Conservation (phyloP, 1,284 basidiomycete species). For the Xerocomus nothofagi region DNA sequence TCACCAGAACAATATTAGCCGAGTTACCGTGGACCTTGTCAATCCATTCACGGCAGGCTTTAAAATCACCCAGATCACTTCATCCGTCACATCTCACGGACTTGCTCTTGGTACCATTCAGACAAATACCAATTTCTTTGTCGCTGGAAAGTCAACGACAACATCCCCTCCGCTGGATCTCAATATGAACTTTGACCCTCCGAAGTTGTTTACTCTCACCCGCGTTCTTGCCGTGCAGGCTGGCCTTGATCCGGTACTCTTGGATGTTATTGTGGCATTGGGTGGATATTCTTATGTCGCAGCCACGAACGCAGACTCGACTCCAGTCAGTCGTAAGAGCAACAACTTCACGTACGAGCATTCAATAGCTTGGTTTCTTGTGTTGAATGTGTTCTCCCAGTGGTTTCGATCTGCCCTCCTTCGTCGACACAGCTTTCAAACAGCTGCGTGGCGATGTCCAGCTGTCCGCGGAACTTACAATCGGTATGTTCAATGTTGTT, state of each 20-base stretch:
- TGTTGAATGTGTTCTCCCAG: slow-evolving; percentile 37
- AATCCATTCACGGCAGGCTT: slow-evolving; percentile 73
- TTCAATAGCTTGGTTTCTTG: slow-evolving; percentile 4
- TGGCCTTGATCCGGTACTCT: slow-evolving; percentile 57
- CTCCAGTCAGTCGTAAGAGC: slow-evolving; percentile 38
- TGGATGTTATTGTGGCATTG: slow-evolving; percentile 71
- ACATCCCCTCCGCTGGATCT: slow-evolving; percentile 62
- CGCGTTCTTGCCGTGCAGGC: slow-evolving; percentile 66
- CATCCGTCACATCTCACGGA: slow-evolving; percentile 64
- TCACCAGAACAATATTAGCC: slow-evolving; percentile 59
- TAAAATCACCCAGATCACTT: slow-evolving; percentile 61
- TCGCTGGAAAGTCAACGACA: slow-evolving; percentile 55
- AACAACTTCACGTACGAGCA: slow-evolving; percentile 55
- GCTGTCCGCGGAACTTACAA: slow-evolving; percentile 54
- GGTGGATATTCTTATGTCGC: slow-evolving; percentile 66
- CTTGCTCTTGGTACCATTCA: slow-evolving; percentile 67
- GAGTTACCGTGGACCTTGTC: slow-evolving; percentile 61
- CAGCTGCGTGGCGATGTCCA: slow-evolving; percentile 63
- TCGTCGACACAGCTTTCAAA: slow-evolving; percentile 67
- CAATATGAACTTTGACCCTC: slow-evolving; percentile 71
- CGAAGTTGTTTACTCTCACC: slow-evolving; percentile 71
- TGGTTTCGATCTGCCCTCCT: slow-evolving; percentile 68
- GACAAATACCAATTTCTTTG: slow-evolving; percentile 53
- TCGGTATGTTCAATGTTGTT: slow-evolving; percentile 47
- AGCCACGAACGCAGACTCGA: slow-evolving; percentile 40